Evolutionary conservation across 1,284 basidiomycete species (phyloP), one percentile per base, ranked within the genome.

Genomic region (Fomitopsis betulina): DNA sequence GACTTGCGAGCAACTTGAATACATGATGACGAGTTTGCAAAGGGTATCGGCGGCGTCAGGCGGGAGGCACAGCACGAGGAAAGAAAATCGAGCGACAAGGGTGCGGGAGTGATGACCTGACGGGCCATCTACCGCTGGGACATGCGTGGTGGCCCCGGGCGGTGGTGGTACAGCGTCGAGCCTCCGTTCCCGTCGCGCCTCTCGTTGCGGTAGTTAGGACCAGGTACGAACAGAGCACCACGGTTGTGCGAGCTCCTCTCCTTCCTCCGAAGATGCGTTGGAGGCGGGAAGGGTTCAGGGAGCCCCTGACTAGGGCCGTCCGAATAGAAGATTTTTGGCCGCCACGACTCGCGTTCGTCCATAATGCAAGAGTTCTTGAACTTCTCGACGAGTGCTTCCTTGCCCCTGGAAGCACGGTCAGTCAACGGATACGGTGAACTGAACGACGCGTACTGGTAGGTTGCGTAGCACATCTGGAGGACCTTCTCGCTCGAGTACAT

Each of bases 401-500:
- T 94, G 40, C 92, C 92, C 75, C 90, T 89, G 67, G 55, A 53
- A 58, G 23, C 45, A 30, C 47, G 43, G 54, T 56, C 15, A 23
- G 32, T 21, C 43, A 54, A 57, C 47, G 56, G 53, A 56, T 30
- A 21, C 10, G 27, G 53, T 42, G 38, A 23, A 27, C 27, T 37
- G 19, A 21, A 13, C 25, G 15, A 12, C 27, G 80, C 86, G 58
- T 65, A 90, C 88, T 93, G 91, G 65, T 91, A 92, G 62, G 89
- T 92, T 2, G 92, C 92, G 66, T 93, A 94, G 62, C 86, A 87
- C 87, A 93, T 91, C 65, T 92, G 88, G 33, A 93, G 73, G 13
- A 91, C 85, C 69, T 94, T 94, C 72, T 94, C 90, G 58, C 89
- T 92, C 15, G 88, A 89, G 71, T 89, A 92, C 84, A 92, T 85